phyloP scores from a whole-genome alignment of 2,329 filamentous ascomycete species.

The Cryphonectria radicalis region DNA sequence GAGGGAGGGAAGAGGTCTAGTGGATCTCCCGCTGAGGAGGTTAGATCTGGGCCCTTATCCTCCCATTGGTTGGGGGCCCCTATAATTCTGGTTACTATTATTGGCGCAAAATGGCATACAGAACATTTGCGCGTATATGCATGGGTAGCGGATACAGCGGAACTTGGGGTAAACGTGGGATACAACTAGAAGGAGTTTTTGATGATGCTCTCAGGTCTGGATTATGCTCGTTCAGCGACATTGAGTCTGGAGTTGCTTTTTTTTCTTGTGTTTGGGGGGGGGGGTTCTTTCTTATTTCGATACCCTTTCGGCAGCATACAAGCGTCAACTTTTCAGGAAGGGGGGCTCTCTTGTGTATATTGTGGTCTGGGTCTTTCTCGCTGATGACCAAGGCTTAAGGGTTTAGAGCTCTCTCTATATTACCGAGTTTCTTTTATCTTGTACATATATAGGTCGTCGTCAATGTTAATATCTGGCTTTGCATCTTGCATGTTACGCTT shows the following conservation, averaged over 20 bases:
- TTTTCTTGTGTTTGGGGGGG: not conserved
- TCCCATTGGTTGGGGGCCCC: not conserved
- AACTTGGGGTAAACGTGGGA: constrained; percentile 1
- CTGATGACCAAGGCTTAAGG: not conserved
- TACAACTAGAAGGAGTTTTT: constrained; percentile 1
- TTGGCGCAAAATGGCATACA: not conserved
- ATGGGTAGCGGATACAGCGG: constrained; percentile 26
- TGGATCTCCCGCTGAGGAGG: not conserved
- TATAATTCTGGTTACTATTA: not conserved
- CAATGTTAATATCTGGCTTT: not conserved
- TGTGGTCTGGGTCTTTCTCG: not conserved
- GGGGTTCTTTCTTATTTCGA: not conserved
- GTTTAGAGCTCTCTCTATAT: not conserved
- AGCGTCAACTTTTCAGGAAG: constrained; percentile 2
- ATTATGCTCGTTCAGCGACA: constrained; percentile 5
- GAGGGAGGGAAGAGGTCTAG: constrained; percentile 24
- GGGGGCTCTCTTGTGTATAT: not conserved
- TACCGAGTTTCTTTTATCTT: not conserved
- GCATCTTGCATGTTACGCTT: not conserved
- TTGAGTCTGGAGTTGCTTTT: constrained; percentile 4
- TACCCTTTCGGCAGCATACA: constrained; percentile 1
- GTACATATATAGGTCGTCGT: not conserved
- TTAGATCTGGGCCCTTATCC: not conserved
- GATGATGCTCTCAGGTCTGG: not conserved
- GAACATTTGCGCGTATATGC: constrained; percentile 12